These are phyloP conservation scores for Trichosanthes truncata DNA, from an alignment of 306 rosid genomes.

Conservation along the genomic window DNA sequence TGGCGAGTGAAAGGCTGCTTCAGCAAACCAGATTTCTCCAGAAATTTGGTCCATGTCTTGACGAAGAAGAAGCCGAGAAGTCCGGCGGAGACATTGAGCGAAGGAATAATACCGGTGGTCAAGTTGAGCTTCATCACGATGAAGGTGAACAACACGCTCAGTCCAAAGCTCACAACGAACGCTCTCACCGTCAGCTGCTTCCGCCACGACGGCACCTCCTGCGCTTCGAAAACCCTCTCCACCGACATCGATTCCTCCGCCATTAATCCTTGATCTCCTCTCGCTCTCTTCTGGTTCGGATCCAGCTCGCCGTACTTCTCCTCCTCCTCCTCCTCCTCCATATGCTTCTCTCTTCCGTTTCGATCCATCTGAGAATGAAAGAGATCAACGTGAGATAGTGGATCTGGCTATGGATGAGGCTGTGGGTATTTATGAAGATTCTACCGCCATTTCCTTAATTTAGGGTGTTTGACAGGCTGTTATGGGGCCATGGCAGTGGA, in stretches of 20 bases:
- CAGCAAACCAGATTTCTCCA: constrained; percentile 4
- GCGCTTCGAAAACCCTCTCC: not conserved
- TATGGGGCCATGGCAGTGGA: not conserved
- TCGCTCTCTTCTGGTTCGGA: constrained; percentile 1
- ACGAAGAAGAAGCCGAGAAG: constrained; percentile 18
- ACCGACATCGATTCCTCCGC: constrained; percentile 2
- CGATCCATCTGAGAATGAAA: not conserved
- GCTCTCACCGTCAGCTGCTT: constrained; percentile 12
- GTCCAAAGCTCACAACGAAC: constrained; percentile 1
- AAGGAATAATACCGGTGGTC: constrained; percentile 12
- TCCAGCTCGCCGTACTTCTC: not conserved
- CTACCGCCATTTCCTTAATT: not conserved
- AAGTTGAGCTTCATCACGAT: constrained; percentile 12
- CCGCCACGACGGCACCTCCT: constrained; percentile 9
- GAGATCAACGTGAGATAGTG: not conserved
- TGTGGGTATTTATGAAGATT: not conserved
- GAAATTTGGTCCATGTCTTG: constrained; percentile 13
- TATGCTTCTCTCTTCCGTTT: not conserved
- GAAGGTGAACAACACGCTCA: constrained; percentile 15
- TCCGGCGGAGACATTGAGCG: constrained; percentile 14
- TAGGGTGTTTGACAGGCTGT: not conserved
- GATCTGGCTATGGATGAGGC: not conserved
- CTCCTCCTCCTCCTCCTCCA: not conserved
- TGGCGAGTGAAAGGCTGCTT: constrained; percentile 11
- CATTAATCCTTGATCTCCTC: not conserved